phyloP scores from a whole-genome alignment of 495 filamentous ascomycete species.

The Podospora didyma region DNA sequence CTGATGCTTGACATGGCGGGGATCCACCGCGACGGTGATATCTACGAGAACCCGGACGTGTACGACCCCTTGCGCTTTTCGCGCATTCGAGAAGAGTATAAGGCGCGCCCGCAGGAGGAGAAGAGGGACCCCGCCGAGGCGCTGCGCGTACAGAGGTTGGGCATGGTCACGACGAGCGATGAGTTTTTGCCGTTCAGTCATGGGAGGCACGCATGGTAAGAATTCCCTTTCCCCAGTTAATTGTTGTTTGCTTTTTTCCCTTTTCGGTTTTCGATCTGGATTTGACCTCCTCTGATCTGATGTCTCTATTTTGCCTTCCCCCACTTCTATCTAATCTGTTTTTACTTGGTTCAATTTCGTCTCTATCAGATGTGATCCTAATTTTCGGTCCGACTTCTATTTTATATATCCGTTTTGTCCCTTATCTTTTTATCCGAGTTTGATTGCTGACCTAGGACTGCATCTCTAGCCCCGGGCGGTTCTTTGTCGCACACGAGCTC shows the following conservation, averaged over 20 bases:
- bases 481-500: conserved; percentile 41
- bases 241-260: neutral
- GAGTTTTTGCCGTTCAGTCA: conserved; percentile 34
- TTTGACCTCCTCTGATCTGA: too few species aligned
- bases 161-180: conserved; percentile 35
- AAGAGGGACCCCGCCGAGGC: conserved; percentile 19
- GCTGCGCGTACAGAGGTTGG: conserved; percentile 22
- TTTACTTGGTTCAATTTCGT: too few species aligned
- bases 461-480: conserved; percentile 33
- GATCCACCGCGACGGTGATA: conserved; percentile 28
- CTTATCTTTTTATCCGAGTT: too few species aligned
- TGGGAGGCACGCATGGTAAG: conserved; percentile 36
- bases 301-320: too few species aligned
- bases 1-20: conserved; percentile 29
- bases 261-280: neutral
- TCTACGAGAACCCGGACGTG: conserved; percentile 26
- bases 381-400: too few species aligned
- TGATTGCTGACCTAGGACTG: too few species aligned
- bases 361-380: too few species aligned
- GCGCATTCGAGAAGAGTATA: conserved; percentile 25
- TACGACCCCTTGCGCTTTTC: conserved; percentile 34
- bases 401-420: too few species aligned
- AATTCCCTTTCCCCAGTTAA: too few species aligned
- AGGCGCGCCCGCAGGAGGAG: conserved; percentile 22
- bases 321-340: too few species aligned